Base-by-base conservation (phyloP, 2,329 filamentous ascomycete species). In the Microcyclospora tardicrescens region DNA sequence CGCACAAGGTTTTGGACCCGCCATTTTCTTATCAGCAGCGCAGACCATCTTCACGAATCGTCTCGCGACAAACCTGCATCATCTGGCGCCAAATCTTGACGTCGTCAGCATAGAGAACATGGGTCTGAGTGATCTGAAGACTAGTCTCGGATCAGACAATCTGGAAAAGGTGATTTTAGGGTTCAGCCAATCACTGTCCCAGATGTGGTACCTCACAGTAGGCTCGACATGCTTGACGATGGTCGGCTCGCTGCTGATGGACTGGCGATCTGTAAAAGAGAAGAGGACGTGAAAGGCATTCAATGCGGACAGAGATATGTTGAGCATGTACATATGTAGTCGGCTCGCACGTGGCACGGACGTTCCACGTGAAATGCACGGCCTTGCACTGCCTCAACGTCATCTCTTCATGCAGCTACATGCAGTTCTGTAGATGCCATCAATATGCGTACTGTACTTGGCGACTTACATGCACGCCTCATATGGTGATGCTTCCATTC, bases 191-290 rank as follows among this genome's bases (percentile, higher is more conserved):
- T 13, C 50, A 43, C 13, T 61, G 40, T 34, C 55, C 46, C 15
- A 59, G 39, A 48, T 37, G n/a, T 54, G 45, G 43, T 54, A 54
- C 41, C 32, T 53, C 14, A 28, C 43, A 10, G 41, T 55, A 14
- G 47, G 37, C 2, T 29, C 54, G 34, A 36, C 48, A 3, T 55
- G 53, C 34, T 28, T 44, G 14, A 52, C 46, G 6, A 39, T 54
- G 15, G 28, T 53, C 10, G 53, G 51, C 11, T 44, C 39, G 28
- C 30, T 48, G 24, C 28, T 47, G 31, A 50, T 56, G 19, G 54
- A 57, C 38, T 57, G 55, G 55, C 36, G 46, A 14, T 49, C 45
- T 6, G 51, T 57, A 2, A 58, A 58, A 43, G n/a, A 27, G 28
- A 42, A 39, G 32, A 16, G 46, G 5, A 32, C 30, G 14, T 32